A percentile compares a stretch with the other conserved stretches of the same genome.
Evolutionary conservation across 495 filamentous ascomycete species (phyloP).

Genomic region (Lasiosphaeria hispida): DNA sequence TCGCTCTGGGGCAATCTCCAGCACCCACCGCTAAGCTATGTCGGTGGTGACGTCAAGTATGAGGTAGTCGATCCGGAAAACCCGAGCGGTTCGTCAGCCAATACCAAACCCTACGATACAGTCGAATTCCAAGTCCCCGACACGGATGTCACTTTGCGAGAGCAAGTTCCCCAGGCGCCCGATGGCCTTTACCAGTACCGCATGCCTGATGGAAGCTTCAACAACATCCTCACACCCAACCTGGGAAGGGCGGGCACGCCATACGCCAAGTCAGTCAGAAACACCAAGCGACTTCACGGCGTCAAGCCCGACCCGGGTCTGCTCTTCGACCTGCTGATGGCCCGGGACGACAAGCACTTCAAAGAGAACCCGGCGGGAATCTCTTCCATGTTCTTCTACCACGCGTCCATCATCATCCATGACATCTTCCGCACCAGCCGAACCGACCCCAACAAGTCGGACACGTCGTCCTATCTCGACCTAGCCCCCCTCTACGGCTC

Average conservation of each 20-base stretch:
- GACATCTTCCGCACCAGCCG: conserved; percentile 49
- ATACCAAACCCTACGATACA: conserved; percentile 17
- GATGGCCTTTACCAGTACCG: conserved; percentile 53
- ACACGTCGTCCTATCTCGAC: conserved; percentile 77
- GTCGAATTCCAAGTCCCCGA: conserved; percentile 33
- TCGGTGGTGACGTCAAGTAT: conserved; percentile 37
- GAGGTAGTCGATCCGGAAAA: conserved; percentile 21
- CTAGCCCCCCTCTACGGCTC: conserved; percentile 79
- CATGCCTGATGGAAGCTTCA: conserved; percentile 67
- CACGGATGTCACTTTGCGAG: conserved; percentile 36
- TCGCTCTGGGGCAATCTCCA: conserved; percentile 66
- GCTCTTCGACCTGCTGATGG: conserved; percentile 72
- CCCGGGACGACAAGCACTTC: conserved; percentile 53
- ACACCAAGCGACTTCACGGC: conserved; percentile 43
- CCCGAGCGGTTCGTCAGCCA: background rate
- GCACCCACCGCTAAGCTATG: conserved; percentile 64
- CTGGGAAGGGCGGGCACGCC: conserved; percentile 57
- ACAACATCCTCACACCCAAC: conserved; percentile 60
- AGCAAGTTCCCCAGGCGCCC: conserved; percentile 31
- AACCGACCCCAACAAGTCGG: conserved; percentile 32
- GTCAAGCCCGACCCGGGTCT: conserved; percentile 69
- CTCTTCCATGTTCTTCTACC: conserved; percentile 79
- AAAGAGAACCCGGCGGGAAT: conserved; percentile 69
- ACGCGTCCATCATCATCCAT: conserved; percentile 82
- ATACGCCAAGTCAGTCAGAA: conserved; percentile 67